Conservation (phyloP, 1,139 yeast species). For the Blastobotrys aristatus region DNA sequence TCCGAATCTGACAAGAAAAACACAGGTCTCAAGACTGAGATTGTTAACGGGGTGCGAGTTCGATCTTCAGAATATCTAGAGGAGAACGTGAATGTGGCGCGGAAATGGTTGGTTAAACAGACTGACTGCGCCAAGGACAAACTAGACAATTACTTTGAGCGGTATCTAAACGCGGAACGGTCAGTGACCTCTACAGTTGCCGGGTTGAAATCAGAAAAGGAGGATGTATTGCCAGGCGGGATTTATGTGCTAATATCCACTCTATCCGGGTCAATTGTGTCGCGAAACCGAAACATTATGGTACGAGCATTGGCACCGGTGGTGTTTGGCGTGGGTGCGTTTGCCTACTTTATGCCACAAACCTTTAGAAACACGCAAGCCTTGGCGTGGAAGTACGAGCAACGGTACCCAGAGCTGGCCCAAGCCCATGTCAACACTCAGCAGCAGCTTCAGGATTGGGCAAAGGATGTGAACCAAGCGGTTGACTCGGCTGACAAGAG, state of each 20-base stretch:
- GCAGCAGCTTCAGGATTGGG: constrained; percentile 45
- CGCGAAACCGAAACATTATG: constrained; percentile 64
- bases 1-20: constrained; percentile 29
- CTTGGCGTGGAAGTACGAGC: constrained; percentile 64
- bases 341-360: constrained; percentile 69
- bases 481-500: constrained; percentile 34
- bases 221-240: constrained; percentile 71
- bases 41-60: constrained; percentile 55
- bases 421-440: constrained; percentile 53
- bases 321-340: constrained; percentile 61
- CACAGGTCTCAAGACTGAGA: constrained; percentile 33
- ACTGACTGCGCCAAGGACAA: constrained; percentile 35
- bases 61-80: constrained; percentile 51
- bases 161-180: constrained; percentile 58
- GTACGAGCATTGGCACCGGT: constrained; percentile 60
- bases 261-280: constrained; percentile 71
- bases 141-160: constrained; percentile 43
- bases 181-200: constrained; percentile 63
- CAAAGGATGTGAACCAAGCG: constrained; percentile 41
- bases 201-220: constrained; percentile 62
- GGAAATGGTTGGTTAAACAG: constrained; percentile 38
- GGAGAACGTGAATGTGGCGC: constrained; percentile 42
- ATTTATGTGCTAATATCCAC: constrained; percentile 70
- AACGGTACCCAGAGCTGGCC: constrained; percentile 62
- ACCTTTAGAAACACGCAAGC: constrained; percentile 64